Evolutionary conservation across 805 yeast genomes (phyloP).

Genomic region (Kazachstania viticola): DNA sequence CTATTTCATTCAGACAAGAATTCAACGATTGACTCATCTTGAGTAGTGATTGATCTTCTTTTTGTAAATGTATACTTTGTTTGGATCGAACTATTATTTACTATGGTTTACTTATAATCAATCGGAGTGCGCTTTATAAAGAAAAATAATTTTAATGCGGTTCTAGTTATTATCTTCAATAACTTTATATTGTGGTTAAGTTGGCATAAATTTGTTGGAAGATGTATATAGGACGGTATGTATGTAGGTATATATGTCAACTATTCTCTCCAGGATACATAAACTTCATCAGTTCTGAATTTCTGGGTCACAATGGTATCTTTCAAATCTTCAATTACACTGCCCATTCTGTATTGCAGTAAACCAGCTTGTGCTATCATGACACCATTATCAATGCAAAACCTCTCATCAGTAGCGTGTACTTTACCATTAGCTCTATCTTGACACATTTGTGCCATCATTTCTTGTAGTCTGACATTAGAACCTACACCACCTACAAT

Average conservation of each 20-base stretch:
- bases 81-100: no score
- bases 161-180: no score
- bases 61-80: no score
- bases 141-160: no score
- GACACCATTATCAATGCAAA: slow-evolving; percentile 95
- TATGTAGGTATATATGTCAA: not conserved
- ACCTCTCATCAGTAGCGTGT: slow-evolving; percentile 90
- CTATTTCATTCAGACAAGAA: slow-evolving; percentile 25
- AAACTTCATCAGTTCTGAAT: slow-evolving; percentile 90
- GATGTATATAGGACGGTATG: no score
- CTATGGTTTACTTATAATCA: no score
- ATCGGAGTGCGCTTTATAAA: no score
- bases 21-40: slow-evolving; percentile 21
- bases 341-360: slow-evolving; percentile 74
- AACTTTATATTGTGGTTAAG: no score
- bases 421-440: slow-evolving; percentile 78
- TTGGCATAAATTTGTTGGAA: not conserved
- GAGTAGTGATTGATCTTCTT: not conserved
- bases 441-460: slow-evolving; percentile 92
- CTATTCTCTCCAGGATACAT: slow-evolving; percentile 75
- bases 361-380: slow-evolving; percentile 99
- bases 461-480: slow-evolving; percentile 78
- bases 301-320: slow-evolving; percentile 86
- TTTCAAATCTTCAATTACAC: slow-evolving; percentile 37
- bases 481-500: slow-evolving; percentile 99